Evolutionary conservation across 805 yeast species (phyloP).

Genomic region (Starmerella potacharoeniae): DNA sequence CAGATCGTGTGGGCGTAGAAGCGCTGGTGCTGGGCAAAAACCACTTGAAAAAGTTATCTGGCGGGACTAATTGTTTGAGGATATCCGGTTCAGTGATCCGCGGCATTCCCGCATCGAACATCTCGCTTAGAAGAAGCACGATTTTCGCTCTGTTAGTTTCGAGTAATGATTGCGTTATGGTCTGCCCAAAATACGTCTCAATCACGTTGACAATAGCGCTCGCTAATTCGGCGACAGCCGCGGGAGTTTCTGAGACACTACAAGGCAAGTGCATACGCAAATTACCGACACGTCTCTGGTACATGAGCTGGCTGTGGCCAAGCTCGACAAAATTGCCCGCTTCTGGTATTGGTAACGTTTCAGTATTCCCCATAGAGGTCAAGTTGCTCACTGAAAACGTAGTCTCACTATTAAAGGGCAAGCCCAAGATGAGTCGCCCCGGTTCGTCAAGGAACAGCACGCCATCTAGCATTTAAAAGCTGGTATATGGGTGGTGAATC

Average conservation of each 20-base stretch:
- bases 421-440: background rate
- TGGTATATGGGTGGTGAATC: background rate
- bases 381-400: background rate
- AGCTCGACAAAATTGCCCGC: background rate
- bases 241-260: constrained; percentile 34
- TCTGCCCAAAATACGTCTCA: constrained; percentile 47
- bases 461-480: constrained; percentile 4
- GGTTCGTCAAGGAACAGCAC: background rate
- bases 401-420: background rate
- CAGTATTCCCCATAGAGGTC: background rate
- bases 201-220: constrained; percentile 40
- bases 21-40: constrained; percentile 33
- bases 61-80: constrained; percentile 59
- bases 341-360: background rate
- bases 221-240: constrained; percentile 45
- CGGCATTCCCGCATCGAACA: constrained; percentile 70
- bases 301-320: constrained; percentile 22
- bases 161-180: constrained; percentile 46
- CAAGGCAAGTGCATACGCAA: constrained; percentile 26
- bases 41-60: constrained; percentile 43
- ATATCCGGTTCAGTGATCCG: constrained; percentile 59
- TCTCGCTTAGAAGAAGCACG: constrained; percentile 58
- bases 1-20: constrained; percentile 1
- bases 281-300: constrained; percentile 22
- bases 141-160: constrained; percentile 61